These are phyloP conservation scores for Strigomonas galati DNA, from an alignment of 208 protist genomes.

Conservation along the genomic window DNA sequence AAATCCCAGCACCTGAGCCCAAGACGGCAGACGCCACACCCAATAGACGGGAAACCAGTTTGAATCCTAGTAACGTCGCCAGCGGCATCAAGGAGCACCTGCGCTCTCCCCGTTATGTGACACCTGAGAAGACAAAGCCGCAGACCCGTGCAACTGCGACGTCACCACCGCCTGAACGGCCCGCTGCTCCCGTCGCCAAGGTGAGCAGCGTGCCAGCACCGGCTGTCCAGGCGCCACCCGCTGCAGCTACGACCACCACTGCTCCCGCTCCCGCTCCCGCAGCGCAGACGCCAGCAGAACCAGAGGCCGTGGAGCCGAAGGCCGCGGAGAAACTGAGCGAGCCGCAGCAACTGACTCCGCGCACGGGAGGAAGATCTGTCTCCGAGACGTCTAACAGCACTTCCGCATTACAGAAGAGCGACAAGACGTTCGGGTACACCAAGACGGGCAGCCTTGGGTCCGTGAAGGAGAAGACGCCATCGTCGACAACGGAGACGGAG, in stretches of 20 bases:
- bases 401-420: neutral
- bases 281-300: neutral
- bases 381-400: neutral
- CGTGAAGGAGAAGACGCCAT: neutral
- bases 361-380: too few species aligned
- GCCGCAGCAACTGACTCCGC: neutral
- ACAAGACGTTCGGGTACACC: neutral
- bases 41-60: neutral
- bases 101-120: neutral
- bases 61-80: too few species aligned
- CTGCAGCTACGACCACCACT: too few species aligned
- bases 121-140: neutral
- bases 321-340: neutral
- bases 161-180: too few species aligned
- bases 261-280: neutral
- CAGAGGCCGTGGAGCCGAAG: neutral
- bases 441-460: neutral
- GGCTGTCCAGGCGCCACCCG: too few species aligned
- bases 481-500: neutral
- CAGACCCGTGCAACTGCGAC: too few species aligned
- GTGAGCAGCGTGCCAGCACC: too few species aligned
- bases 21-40: slow-evolving; percentile 10
- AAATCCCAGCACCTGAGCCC: slow-evolving; percentile 8
- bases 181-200: too few species aligned
- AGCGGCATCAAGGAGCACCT: neutral